Base-by-base conservation (phyloP, 176 grass and related monocot species). In the Musa beccarii region DNA sequence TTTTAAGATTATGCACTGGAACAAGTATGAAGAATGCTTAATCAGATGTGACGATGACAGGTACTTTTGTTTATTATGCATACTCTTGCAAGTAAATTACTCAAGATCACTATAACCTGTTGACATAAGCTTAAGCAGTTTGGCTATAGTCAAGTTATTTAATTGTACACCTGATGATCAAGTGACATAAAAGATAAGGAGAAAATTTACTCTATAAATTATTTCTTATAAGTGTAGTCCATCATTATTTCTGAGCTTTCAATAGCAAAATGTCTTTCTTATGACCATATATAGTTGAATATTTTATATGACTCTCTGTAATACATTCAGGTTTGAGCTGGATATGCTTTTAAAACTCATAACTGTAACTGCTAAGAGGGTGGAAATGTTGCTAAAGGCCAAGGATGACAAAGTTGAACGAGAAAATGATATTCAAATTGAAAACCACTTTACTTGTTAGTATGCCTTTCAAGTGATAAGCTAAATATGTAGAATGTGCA, bases 31-130 rank as follows among this genome's bases (percentile, higher is more conserved):
- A 84, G 90, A 99, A 76, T 94, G 88, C 79, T 87, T 99, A 69
- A 94, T 99, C 85, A 84, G 90, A 88, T 99, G 95, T 1, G 95
- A 99, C 76, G 95, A 99, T 77, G 95, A 99, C 82, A 99, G 95
- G 95, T 99, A 49, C 17, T 17, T 15, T 56, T 73, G 52, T 28
- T 56, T 16, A 54, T n/a, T 16, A 11, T 55, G 53, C 28, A 2
- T 29, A 56, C 12, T 22, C 25, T 28, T 56, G 3, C 53, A 17
- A 17, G 68, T 19, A 51, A 7, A 70, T 70, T 70, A n/a, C 51
- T 43, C 11, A 34, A 29, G 3, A 29, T 15, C 25, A 68, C 11
- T 68, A 64, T 23, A 22, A 67, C 24, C 14, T 28, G n/a, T 16
- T 3, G 29, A 29, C 29, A 29, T 29, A 29, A 29, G 29, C 29